Conservation (phyloP, 495 filamentous ascomycete genomes). For the Aspergillus steynii region DNA sequence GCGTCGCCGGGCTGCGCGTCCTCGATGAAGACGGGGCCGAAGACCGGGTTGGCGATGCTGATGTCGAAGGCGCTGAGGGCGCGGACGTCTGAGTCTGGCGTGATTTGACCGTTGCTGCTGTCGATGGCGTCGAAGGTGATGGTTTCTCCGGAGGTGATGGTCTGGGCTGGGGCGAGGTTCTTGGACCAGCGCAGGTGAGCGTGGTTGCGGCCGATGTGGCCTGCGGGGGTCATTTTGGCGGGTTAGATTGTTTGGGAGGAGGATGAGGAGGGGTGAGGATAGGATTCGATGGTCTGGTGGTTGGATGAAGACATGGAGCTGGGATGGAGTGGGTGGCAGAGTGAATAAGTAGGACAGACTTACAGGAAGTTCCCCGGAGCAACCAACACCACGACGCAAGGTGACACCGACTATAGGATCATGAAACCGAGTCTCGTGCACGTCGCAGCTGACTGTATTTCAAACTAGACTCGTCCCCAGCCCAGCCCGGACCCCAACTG, state of each 20-base stretch:
- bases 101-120: slow-evolving; percentile 53
- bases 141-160: slow-evolving; percentile 44
- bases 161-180: slow-evolving; percentile 43
- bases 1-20: slow-evolving; percentile 51
- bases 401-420: neutral
- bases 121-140: slow-evolving; percentile 51
- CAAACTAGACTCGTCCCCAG: neutral
- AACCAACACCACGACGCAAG: neutral
- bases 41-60: slow-evolving; percentile 45
- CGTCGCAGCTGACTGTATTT: neutral
- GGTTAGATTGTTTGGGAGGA: neutral
- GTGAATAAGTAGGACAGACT: neutral
- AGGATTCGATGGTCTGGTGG: no score
- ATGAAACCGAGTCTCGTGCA: neutral
- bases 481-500: no score
- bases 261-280: neutral
- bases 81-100: slow-evolving; percentile 34
- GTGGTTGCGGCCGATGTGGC: slow-evolving; percentile 22
- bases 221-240: neutral
- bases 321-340: neutral
- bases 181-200: slow-evolving; percentile 51
- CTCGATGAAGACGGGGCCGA: slow-evolving; percentile 48
- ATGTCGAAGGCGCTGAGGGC: slow-evolving; percentile 45
- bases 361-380: neutral
- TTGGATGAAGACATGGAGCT: neutral